Conservation (phyloP, 805 yeast genomes). For the Wickerhamiella allomyrinae region DNA sequence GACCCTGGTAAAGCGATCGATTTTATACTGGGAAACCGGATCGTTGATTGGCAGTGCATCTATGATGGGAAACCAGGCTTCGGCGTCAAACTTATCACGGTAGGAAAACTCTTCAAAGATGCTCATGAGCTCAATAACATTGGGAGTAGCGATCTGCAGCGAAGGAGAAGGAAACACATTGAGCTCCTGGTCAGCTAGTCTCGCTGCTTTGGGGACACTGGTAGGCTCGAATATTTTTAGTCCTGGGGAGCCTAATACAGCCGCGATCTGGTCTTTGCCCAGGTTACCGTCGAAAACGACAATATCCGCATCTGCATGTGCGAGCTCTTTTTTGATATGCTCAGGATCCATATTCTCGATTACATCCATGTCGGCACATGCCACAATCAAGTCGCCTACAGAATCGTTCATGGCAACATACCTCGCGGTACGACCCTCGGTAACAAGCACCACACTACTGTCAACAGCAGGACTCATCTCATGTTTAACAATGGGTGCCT, state of each 20-base stretch:
- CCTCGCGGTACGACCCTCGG: slow-evolving; percentile 41
- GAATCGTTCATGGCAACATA: slow-evolving; percentile 54
- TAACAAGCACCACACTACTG: slow-evolving; percentile 29
- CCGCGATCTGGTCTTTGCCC: slow-evolving; percentile 29
- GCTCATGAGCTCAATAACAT: slow-evolving; percentile 42
- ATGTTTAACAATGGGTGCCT: slow-evolving; percentile 13
- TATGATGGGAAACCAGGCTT: slow-evolving; percentile 60
- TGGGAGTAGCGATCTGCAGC: slow-evolving; percentile 48
- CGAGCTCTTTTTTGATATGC: slow-evolving; percentile 32
- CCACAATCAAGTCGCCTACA: slow-evolving; percentile 52
- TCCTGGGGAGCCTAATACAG: slow-evolving; percentile 22
- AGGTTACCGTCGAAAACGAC: slow-evolving; percentile 61
- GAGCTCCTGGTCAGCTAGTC: slow-evolving; percentile 29
- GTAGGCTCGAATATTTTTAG: slow-evolving; percentile 58
- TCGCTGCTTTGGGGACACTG: slow-evolving; percentile 45
- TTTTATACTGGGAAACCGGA: slow-evolving; percentile 18
- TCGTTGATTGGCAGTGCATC: slow-evolving; percentile 40
- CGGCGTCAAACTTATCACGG: slow-evolving; percentile 36
- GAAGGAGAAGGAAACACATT: slow-evolving; percentile 35
- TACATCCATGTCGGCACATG: slow-evolving; percentile 77
- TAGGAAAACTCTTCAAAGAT: slow-evolving; percentile 38
- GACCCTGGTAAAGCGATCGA: slow-evolving; percentile 16
- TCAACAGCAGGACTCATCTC: slow-evolving; percentile 19
- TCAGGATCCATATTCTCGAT: slow-evolving; percentile 35
- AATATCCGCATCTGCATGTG: slow-evolving; percentile 30